Evolutionary conservation across 306 rosid species (phyloP).

Genomic region (Potentilla sterilis): DNA sequence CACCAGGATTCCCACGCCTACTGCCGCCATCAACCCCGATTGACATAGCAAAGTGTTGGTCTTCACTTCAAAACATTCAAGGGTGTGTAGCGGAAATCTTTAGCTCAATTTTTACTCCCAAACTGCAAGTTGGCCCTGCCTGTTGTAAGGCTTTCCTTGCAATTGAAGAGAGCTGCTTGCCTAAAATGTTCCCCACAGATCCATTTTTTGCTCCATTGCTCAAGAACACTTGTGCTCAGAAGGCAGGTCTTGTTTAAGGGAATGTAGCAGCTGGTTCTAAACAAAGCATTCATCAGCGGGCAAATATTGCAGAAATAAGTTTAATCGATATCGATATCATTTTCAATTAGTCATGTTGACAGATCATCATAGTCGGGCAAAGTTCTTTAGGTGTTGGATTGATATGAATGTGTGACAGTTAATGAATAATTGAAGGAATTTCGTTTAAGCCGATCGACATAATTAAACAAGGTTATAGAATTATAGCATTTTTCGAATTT

Average conservation of each 20-base stretch:
- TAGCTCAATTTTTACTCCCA: neutral
- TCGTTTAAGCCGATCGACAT: too few relatives aligned
- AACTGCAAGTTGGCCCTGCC: neutral
- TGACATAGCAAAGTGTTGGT: conserved; percentile 11
- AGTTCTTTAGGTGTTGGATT: neutral
- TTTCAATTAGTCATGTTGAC: too few relatives aligned
- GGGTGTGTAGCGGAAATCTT: neutral
- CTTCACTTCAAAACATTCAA: neutral
- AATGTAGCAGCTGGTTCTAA: too few relatives aligned
- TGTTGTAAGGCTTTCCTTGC: conserved; percentile 21
- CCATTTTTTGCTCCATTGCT: conserved; percentile 14
- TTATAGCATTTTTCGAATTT: too few relatives aligned
- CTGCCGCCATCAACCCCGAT: neutral
- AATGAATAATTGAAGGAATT: too few relatives aligned
- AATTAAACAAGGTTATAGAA: too few relatives aligned
- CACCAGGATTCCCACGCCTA: neutral
- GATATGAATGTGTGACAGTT: neutral
- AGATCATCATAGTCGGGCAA: neutral
- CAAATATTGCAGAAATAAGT: too few relatives aligned
- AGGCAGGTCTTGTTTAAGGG: too few relatives aligned
- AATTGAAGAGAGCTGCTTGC: conserved; percentile 12
- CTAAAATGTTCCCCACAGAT: neutral
- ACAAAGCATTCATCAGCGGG: too few relatives aligned
- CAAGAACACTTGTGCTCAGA: neutral
- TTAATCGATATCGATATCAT: too few relatives aligned